A percentile compares a stretch with the other conserved stretches of the same genome.
phyloP scores from a whole-genome alignment of 176 grass and related monocot genomes.

The Microstegium vimineum region DNA sequence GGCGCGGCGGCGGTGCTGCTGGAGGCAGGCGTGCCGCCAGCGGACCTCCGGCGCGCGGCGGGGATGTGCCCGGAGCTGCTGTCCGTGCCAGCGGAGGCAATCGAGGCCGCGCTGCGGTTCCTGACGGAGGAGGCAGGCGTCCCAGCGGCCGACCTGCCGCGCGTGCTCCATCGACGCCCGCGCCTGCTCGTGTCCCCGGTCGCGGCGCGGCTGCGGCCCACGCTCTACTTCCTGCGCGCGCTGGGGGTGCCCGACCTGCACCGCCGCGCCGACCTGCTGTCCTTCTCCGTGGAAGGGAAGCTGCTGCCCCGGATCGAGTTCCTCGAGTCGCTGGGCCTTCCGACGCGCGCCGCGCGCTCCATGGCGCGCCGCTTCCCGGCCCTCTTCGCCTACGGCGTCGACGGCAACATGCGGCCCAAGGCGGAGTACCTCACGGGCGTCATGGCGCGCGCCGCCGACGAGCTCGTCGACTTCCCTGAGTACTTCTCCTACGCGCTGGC shows the following conservation, averaged over 20 bases:
- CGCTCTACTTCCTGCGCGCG: conserved; percentile 86
- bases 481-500: conserved; percentile 81
- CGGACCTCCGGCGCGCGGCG: conserved; percentile 66
- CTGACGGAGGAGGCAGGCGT: conserved; percentile 48
- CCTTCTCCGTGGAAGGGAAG: conserved; percentile 89
- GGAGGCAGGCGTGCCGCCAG: conserved; percentile 42
- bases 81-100: conserved; percentile 35
- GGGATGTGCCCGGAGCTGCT: conserved; percentile 89
- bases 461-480: conserved; percentile 78
- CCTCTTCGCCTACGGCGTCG: conserved; percentile 74
- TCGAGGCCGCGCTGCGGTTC: conserved; percentile 57
- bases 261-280: conserved; percentile 66
- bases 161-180: conserved; percentile 58
- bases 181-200: conserved; percentile 76
- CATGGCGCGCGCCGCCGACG: conserved; percentile 54
- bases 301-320: conserved; percentile 80
- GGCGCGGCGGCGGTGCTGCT: conserved; percentile 40
- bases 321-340: conserved; percentile 61
- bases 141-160: conserved; percentile 39
- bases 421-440: conserved; percentile 42
- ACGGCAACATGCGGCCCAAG: conserved; percentile 86
- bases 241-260: conserved; percentile 57
- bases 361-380: conserved; percentile 76
- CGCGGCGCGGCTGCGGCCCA: conserved; percentile 51
- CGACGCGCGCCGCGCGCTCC: conserved; percentile 43